phyloP scores from a whole-genome alignment of 2,329 filamentous ascomycete species.

The Pyrenophora seminiperda region DNA sequence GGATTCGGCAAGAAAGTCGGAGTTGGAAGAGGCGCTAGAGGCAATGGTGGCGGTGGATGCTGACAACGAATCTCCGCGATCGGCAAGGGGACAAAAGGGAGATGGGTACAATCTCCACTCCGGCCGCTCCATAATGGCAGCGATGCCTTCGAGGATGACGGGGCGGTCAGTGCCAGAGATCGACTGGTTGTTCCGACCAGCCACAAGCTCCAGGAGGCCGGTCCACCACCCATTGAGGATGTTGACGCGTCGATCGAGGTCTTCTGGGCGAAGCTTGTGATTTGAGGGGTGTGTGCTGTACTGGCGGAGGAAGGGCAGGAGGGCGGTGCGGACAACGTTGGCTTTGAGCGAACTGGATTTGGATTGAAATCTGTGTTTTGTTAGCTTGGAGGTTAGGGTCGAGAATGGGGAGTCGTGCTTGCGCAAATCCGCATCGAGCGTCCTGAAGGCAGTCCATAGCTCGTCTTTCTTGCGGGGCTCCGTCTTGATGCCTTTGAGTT shows the following conservation, averaged over 20 bases:
- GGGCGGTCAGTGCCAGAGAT: constrained; percentile 85
- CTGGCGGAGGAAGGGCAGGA: constrained; percentile 77
- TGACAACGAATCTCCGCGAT: constrained; percentile 56
- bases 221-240: constrained; percentile 93
- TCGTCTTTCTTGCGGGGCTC: constrained; percentile 67
- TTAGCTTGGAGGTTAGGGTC: constrained; percentile 5
- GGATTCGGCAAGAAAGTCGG: constrained; percentile 73
- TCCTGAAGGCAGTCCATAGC: constrained; percentile 69
- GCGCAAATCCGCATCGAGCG: constrained; percentile 70
- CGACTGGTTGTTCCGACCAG: constrained; percentile 74
- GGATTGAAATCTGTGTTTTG: constrained; percentile 63
- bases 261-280: constrained; percentile 71
- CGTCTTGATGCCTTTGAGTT: constrained; percentile 46
- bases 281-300: constrained; percentile 72
- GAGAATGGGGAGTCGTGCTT: constrained; percentile 55
- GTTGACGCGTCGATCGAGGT: constrained; percentile 77
- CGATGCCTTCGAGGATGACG: constrained; percentile 75
- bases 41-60: constrained; percentile 57
- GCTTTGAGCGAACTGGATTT: constrained; percentile 78
- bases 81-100: constrained; percentile 66
- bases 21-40: constrained; percentile 62
- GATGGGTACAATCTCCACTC: constrained; percentile 82
- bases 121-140: constrained; percentile 82
- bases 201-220: constrained; percentile 78
- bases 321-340: constrained; percentile 70